These are phyloP conservation scores for Kwoniella sp. DNA, from an alignment of 768 basidiomycete species.

Conservation along the genomic window DNA sequence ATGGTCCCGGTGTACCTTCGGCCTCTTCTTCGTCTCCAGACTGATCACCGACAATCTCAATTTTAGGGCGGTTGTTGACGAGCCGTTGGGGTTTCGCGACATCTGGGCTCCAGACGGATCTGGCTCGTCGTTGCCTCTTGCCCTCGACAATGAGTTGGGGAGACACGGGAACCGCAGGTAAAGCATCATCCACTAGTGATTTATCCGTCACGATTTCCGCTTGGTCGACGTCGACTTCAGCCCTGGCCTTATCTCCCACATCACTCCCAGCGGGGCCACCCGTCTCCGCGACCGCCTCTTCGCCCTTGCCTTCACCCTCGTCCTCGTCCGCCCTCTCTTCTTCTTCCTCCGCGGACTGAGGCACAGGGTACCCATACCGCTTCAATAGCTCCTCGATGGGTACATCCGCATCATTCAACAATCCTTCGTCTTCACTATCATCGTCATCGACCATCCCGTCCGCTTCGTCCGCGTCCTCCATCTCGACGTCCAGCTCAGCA, in stretches of 20 bases:
- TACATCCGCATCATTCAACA: constrained; percentile 58
- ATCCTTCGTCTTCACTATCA: constrained; percentile 57
- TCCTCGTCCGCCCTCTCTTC: constrained; percentile 1
- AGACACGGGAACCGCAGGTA: constrained; percentile 3
- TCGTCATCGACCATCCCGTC: constrained; percentile 44
- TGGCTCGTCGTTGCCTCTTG: constrained; percentile 41
- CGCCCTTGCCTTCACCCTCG: constrained; percentile 2
- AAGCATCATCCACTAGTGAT: constrained; percentile 34
- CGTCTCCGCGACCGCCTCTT: background rate
- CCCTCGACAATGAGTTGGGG: constrained; percentile 32
- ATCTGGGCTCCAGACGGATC: constrained; percentile 48
- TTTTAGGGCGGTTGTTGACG: constrained; percentile 26
- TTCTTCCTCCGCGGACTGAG: background rate
- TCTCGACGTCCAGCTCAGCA: constrained; percentile 57
- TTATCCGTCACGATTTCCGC: constrained; percentile 18
- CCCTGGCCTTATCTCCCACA: background rate
- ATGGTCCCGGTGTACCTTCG: constrained; percentile 9
- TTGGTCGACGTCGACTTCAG: background rate
- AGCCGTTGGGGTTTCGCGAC: constrained; percentile 29
- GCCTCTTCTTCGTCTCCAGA: constrained; percentile 22
- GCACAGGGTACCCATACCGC: constrained; percentile 55
- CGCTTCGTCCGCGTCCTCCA: constrained; percentile 58
- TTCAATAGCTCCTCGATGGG: constrained; percentile 58
- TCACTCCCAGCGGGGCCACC: constrained; percentile 5
- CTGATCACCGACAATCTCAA: constrained; percentile 36